Evolutionary conservation across 371 early-diverging fungal species (phyloP), one percentile per base, ranked within the genome.

Genomic region (Mycotypha africana): DNA sequence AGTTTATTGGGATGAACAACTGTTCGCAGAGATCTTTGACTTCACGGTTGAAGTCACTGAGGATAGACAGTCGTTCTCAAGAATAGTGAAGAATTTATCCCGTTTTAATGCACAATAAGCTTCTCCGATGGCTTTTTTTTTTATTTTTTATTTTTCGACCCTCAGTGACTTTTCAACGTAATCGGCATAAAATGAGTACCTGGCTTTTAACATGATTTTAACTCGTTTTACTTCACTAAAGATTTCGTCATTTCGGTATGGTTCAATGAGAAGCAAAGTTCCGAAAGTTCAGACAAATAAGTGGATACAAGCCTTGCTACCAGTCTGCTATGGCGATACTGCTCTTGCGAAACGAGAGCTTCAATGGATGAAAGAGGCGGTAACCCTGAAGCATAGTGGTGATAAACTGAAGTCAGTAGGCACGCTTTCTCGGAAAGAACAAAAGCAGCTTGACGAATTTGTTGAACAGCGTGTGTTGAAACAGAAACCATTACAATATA

Each of bases 401-500:
- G 14, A 32, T n/a, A n/a, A 20, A 25, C 44, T 34, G 19, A 24
- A 22, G 17, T 11, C 12, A 4, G 22, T 26, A n/a, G 25, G 23
- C 33, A 19, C 32, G 5, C 37, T 58, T 9, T 38, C 58, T 40
- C 41, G 20, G 22, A 43, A 12, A 14, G 49, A 44, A 58, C 50
- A 55, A 32, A 34, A 38, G 2, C 47, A 32, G 33, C 44, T 73
- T 33, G 67, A 70, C 35, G 9, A 19, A 1, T 67, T 55, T 42
- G 55, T 83, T 3, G 47, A 59, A 1, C 74, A 86, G 31, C 75
- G 86, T 9, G 70, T 72, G 0, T 51, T 74, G 9, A 45, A 52
- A 12, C 71, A 82, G 42, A 89, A 88, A 56, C 92, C 91, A 2
- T 63, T 92, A 42, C 94, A 96, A 61, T 94, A 94, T 56, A 86